Conservation (phyloP, 176 grass and related monocot genomes). For the Ensete glaucum region DNA sequence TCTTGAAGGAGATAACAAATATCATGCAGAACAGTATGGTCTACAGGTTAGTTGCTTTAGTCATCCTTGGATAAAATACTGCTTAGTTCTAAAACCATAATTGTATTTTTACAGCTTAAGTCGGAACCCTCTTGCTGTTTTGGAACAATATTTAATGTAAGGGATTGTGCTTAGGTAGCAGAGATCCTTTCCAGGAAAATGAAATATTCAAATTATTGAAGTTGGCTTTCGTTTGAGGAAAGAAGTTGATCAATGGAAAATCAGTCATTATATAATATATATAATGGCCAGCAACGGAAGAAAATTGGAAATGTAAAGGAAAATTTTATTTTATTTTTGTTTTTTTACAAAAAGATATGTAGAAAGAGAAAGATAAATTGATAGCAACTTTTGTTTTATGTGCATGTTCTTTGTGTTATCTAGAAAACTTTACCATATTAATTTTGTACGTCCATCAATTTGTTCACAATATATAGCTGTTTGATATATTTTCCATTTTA, state of each 20-base stretch:
- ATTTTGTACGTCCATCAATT: not conserved
- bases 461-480: not conserved
- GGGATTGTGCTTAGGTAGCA: too few relatives aligned
- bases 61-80: not conserved
- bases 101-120: not conserved
- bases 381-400: not conserved
- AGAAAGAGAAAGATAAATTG: not conserved
- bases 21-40: conserved; percentile 15
- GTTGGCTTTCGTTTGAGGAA: not conserved
- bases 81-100: not conserved
- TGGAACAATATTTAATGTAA: too few relatives aligned
- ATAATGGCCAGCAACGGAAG: too few relatives aligned
- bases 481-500: not conserved
- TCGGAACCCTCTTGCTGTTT: too few relatives aligned
- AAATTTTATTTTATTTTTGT: not conserved
- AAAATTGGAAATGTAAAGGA: too few relatives aligned
- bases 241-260: too few relatives aligned
- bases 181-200: too few relatives aligned
- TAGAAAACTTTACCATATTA: not conserved
- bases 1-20: conserved; percentile 8
- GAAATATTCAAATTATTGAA: not conserved
- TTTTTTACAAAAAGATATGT: not conserved
- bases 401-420: not conserved
- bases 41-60: conserved; percentile 3
- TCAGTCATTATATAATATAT: too few relatives aligned